Evolutionary conservation across 2,329 filamentous ascomycete species (phyloP), one percentile per base, ranked within the genome.

Genomic region (Parastagonospora nodorum): DNA sequence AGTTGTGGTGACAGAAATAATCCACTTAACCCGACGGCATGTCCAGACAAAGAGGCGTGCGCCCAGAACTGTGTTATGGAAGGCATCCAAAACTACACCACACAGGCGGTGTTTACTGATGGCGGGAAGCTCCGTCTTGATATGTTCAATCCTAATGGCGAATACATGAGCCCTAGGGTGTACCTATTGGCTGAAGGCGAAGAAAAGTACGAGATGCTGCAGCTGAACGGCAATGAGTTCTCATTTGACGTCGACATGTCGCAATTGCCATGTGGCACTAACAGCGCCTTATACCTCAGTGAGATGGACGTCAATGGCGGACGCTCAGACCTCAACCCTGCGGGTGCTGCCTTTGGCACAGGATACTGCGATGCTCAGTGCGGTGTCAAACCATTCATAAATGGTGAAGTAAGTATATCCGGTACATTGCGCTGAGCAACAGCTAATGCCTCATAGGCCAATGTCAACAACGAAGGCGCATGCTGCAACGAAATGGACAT

Each of bases 181-280:
- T 90, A 88, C 70, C 79, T 89, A 55, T 82, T 89, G 77, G 80
- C 82, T 11, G 60, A 72, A 60, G 75, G 78, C 44, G 82, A 85
- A 38, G 78, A 77, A 60, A 82, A 81, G 51, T 90, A 90, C 73
- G 75, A 88, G 75, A 80, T 82, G 67, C 86, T 89, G 75, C 80
- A 83, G 51, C 77, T 89, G 50, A 77, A 85, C 46, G 84, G 84
- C 73, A 81, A 86, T 66, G 87, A 90, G 72, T 86, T 90, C 74
- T 86, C 85, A 47, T 88, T 90, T 55, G 86, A 89, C 48, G 86
- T 89, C 24, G 87, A 90, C 67, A 83, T 70, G 2, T 75, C 73
- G 4, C 74, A 71, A 57, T 60, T 75, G n/a, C 73, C 72, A 5
- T 75, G 74, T 55, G 73, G 73, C 27, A 75, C 75, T 70, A 75